Evolutionary conservation across 2,329 filamentous ascomycete species (phyloP), one percentile per base, ranked within the genome.

Genomic region (Blastomyces parvus): DNA sequence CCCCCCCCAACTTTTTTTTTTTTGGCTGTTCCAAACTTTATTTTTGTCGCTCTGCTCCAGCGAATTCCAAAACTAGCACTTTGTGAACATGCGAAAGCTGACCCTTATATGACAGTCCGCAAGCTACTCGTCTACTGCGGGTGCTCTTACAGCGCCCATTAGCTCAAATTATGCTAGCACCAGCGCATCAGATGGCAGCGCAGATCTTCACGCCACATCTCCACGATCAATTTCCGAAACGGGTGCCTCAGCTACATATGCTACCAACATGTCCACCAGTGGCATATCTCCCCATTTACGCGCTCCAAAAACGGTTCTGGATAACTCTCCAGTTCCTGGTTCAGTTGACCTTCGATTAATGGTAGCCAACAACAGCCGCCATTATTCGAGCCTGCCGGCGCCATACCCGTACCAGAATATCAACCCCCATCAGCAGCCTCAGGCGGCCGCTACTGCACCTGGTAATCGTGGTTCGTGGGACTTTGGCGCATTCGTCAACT

Each of bases 121-220:
- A 64, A 87, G 84, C 73, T 88, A 87, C 72, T 85, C 85, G n/a
- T 87, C 86, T 48, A 87, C 85, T 25, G 85, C 85, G 62, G 72
- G 75, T 25, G 73, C 78, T 30, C 71, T 80, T 38, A 70, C 76
- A 6, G 74, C 76, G 4, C 70, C 77, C 6, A 73, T 76, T 58
- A 72, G 68, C 36, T 74, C 76, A 4, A 74, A 71, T 63, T 77
- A 76, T 64, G 67, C 73, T 52, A 75, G 75, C 65, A 76, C 77
- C 64, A 78, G 77, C 17, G 74, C 76, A 59, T 78, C 80, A 61
- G 80, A 83, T 65, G 76, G 79, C 53, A 75, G 78, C 64, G 75
- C 79, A 50, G 80, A 83, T 59, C 74, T 76, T 65, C 79, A 76
- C 64, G 77, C 78, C 56, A 72, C 74, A 17, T 83, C 81, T 56